These are phyloP conservation scores for Metschnikowia chrysomelidarum DNA, from an alignment of 805 yeast species.

Conservation along the genomic window DNA sequence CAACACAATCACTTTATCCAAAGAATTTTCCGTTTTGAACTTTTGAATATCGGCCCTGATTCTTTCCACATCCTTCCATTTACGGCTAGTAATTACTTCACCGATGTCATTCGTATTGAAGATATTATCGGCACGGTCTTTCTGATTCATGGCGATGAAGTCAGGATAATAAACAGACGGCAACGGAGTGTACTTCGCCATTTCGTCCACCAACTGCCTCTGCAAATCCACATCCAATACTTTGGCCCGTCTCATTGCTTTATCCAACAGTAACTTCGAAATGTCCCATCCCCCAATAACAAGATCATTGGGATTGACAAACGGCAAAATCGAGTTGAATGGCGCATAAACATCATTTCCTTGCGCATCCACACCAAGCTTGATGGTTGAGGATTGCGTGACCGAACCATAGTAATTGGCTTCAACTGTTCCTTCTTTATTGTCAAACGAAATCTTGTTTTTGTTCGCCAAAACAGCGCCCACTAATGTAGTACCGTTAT, in stretches of 20 bases:
- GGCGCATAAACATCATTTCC: constrained; percentile 93
- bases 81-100: constrained; percentile 52
- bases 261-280: constrained; percentile 62
- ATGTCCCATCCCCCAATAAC: constrained; percentile 96
- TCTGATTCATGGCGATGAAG: constrained; percentile 93
- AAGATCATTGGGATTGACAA: constrained; percentile 87
- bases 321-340: constrained; percentile 83
- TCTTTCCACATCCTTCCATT: constrained; percentile 87
- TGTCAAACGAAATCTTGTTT: constrained; percentile 71
- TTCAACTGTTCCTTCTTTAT: constrained; percentile 70
- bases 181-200: constrained; percentile 66
- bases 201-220: constrained; percentile 62
- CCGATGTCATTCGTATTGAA: constrained; percentile 56
- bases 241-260: constrained; percentile 80
- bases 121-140: constrained; percentile 86
- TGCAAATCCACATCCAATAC: constrained; percentile 87
- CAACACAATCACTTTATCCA: constrained; percentile 85
- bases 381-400: constrained; percentile 87
- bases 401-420: constrained; percentile 93
- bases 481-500: constrained; percentile 89
- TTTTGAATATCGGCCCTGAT: constrained; percentile 80
- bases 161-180: constrained; percentile 93
- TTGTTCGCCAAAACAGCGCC: constrained; percentile 86
- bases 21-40: constrained; percentile 66
- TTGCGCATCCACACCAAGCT: constrained; percentile 75